phyloP scores from a whole-genome alignment of 352 stramenopile species.

The Stramenopiles sp. region DNA sequence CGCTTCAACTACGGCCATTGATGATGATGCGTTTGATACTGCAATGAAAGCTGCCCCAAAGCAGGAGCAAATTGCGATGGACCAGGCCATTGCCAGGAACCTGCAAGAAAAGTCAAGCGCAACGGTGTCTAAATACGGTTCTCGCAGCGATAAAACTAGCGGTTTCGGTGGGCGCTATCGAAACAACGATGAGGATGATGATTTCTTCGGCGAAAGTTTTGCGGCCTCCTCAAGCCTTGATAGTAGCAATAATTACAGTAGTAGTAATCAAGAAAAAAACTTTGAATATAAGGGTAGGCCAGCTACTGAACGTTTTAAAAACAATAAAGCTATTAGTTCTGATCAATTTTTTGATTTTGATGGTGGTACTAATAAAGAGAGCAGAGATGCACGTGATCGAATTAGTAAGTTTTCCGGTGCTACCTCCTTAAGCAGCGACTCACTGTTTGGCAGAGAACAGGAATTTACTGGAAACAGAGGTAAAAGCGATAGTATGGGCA shows the following conservation, averaged over 20 bases:
- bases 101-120: constrained; percentile 34
- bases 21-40: constrained; percentile 38
- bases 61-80: constrained; percentile 52
- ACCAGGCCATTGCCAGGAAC: constrained; percentile 50
- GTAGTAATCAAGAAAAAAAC: constrained; percentile 39
- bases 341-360: constrained; percentile 63
- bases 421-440: constrained; percentile 3
- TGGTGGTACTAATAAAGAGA: constrained; percentile 10
- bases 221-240: constrained; percentile 17
- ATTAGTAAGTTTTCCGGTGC: constrained; percentile 8
- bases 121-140: not conserved
- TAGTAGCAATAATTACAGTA: constrained; percentile 23
- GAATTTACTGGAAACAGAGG: not conserved
- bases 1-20: constrained; percentile 8
- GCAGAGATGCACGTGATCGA: not conserved
- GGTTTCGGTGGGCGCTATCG: not conserved
- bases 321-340: constrained; percentile 65
- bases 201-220: not conserved
- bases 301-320: constrained; percentile 32
- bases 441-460: not conserved
- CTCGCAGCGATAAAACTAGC: not conserved
- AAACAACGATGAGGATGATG: constrained; percentile 14
- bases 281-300: constrained; percentile 26
- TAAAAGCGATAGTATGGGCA: not conserved
- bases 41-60: constrained; percentile 29